phyloP scores from a whole-genome alignment of 345 rosid genomes.

The Populus euphratica region DNA sequence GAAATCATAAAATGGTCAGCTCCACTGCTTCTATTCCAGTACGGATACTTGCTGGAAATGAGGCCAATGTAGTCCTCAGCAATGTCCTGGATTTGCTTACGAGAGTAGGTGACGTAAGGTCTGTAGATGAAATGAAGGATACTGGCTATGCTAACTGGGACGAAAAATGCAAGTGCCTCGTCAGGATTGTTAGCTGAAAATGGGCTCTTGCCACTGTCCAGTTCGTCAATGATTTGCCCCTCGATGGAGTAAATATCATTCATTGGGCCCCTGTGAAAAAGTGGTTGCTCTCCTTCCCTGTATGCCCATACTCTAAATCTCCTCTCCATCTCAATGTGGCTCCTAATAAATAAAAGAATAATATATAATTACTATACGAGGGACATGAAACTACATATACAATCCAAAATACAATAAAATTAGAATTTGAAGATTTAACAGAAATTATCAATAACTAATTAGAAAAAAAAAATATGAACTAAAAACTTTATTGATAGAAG shows the following conservation, averaged over 20 bases:
- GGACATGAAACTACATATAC: too few species aligned
- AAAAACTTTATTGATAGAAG: too few species aligned
- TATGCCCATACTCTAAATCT: slow-evolving; percentile 49
- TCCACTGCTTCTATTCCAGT: slow-evolving; percentile 57
- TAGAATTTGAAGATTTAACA: too few species aligned
- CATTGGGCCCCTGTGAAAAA: slow-evolving; percentile 25
- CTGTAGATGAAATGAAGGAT: slow-evolving; percentile 27
- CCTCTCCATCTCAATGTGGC: slow-evolving; percentile 55
- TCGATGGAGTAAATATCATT: slow-evolving; percentile 40
- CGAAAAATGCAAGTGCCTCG: slow-evolving; percentile 43
- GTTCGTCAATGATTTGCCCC: slow-evolving; percentile 53
- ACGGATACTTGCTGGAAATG: slow-evolving; percentile 44
- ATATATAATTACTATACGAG: too few species aligned
- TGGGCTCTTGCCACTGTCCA: slow-evolving; percentile 29
- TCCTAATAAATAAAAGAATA: slow-evolving; percentile 20
- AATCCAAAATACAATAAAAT: too few species aligned
- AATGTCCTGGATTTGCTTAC: slow-evolving; percentile 18
- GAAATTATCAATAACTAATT: too few species aligned
- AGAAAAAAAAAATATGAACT: too few species aligned
- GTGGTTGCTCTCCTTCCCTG: slow-evolving; percentile 46
- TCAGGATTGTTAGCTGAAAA: slow-evolving; percentile 41
- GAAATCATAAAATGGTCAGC: slow-evolving; percentile 61
- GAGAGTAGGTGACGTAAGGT: slow-evolving; percentile 18
- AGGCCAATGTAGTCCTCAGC: slow-evolving; percentile 37
- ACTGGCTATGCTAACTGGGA: slow-evolving; percentile 39